These are phyloP conservation scores for Kokia cookei DNA, from an alignment of 441 rosid species.

Conservation along the genomic window DNA sequence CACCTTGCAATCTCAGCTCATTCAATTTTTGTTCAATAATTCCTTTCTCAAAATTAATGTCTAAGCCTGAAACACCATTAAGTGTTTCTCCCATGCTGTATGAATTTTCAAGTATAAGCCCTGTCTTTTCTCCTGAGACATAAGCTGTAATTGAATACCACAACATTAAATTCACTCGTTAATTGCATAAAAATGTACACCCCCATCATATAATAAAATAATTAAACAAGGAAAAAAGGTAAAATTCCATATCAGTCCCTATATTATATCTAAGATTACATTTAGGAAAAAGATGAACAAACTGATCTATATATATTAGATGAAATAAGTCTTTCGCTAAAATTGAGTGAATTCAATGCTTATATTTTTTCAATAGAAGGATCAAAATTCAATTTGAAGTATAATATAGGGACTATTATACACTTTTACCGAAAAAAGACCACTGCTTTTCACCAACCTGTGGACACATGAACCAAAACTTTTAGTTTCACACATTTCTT, in stretches of 20 bases:
- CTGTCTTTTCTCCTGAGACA: conserved; percentile 29
- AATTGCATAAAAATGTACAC: background rate
- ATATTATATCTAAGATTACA: too few species aligned
- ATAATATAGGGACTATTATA: too few species aligned
- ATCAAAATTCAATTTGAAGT: too few species aligned
- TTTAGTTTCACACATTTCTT: conserved; percentile 34
- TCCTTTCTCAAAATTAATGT: conserved; percentile 22
- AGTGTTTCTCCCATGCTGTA: conserved; percentile 22
- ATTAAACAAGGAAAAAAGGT: background rate
- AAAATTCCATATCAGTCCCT: too few species aligned
- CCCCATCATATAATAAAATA: background rate
- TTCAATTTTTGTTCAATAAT: conserved; percentile 14
- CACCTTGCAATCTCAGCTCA: conserved; percentile 14
- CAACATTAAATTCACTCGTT: background rate
- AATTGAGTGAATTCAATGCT: too few species aligned
- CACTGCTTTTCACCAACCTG: conserved; percentile 24
- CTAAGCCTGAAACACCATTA: conserved; percentile 20
- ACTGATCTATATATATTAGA: too few species aligned
- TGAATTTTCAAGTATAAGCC: conserved; percentile 29
- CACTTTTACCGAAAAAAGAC: background rate
- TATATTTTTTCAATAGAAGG: too few species aligned
- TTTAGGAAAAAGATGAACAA: too few species aligned
- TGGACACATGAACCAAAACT: conserved; percentile 43
- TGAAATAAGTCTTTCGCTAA: too few species aligned
- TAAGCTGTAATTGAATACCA: conserved; percentile 15